Percentiles rank a stretch among this genome's conserved stretches.
Evolutionary conservation across 257 asterid genomes (phyloP).

Genomic region (Solanum pimpinellifolium): DNA sequence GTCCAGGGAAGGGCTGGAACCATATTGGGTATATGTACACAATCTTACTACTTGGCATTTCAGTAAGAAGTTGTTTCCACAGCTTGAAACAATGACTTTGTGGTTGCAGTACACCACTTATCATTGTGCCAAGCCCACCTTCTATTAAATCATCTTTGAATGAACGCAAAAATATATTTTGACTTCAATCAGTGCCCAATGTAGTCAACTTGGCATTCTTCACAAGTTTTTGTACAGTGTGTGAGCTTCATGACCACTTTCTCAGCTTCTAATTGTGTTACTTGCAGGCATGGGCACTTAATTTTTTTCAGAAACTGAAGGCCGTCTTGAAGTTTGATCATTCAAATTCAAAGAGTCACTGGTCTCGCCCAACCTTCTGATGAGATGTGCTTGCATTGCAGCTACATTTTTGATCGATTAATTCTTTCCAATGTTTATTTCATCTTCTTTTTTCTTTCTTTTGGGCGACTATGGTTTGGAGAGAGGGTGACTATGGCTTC

Average conservation of each 20-base stretch:
- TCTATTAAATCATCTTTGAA: neutral
- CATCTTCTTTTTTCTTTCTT: neutral
- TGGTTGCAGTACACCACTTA: neutral
- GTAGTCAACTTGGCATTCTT: neutral
- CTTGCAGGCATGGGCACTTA: conserved; percentile 43
- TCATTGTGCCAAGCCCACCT: neutral
- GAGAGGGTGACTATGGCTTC: neutral
- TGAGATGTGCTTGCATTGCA: neutral
- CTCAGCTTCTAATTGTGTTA: neutral
- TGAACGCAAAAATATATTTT: neutral
- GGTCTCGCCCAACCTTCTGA: conserved; percentile 32
- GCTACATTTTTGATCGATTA: neutral
- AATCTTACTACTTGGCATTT: neutral
- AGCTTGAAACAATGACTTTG: neutral
- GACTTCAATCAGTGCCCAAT: neutral
- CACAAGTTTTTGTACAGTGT: neutral
- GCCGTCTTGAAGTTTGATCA: conserved; percentile 44
- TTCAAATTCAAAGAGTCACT: conserved; percentile 20
- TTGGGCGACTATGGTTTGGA: neutral
- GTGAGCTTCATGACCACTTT: neutral
- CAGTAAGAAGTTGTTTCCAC: neutral
- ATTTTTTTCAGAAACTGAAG: conserved; percentile 36
- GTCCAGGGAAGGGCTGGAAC: neutral
- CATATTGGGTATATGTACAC: neutral
- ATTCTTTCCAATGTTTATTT: neutral